Percentiles rank a stretch among this genome's conserved stretches.
These are phyloP conservation scores for Croton setiger DNA, from an alignment of 441 rosid species.

Conservation along the genomic window DNA sequence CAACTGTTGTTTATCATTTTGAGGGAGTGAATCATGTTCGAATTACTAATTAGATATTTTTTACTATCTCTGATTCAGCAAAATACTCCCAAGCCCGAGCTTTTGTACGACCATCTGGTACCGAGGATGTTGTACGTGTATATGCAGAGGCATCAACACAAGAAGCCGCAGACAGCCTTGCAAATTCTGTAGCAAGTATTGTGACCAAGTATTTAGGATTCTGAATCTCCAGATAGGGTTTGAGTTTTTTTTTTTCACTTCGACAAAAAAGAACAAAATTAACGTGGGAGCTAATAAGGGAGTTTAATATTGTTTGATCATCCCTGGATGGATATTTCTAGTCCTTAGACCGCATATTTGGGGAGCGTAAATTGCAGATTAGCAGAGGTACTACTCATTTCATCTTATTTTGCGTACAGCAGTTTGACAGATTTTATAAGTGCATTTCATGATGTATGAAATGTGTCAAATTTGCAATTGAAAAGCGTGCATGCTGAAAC, in stretches of 20 bases:
- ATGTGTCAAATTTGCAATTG: background rate
- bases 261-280: background rate
- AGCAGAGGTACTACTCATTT: background rate
- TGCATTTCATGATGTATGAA: background rate
- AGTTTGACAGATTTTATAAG: background rate
- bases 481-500: background rate
- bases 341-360: too few species aligned
- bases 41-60: background rate
- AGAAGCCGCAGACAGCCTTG: conserved; percentile 74
- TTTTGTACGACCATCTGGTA: conserved; percentile 87
- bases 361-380: background rate
- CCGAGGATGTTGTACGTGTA: conserved; percentile 88
- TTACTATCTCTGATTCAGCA: conserved; percentile 32
- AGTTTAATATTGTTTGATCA: background rate
- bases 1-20: background rate
- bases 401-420: background rate
- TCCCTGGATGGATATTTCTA: background rate
- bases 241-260: background rate
- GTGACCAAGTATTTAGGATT: conserved; percentile 56
- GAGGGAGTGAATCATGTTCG: background rate
- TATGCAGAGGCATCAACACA: conserved; percentile 90
- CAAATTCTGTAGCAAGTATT: conserved; percentile 59
- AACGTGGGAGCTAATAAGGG: background rate
- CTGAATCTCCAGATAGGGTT: conserved; percentile 27
- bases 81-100: conserved; percentile 59